These are phyloP conservation scores for Exophiala mesophila DNA, from an alignment of 2,329 filamentous ascomycete species.

Conservation along the genomic window DNA sequence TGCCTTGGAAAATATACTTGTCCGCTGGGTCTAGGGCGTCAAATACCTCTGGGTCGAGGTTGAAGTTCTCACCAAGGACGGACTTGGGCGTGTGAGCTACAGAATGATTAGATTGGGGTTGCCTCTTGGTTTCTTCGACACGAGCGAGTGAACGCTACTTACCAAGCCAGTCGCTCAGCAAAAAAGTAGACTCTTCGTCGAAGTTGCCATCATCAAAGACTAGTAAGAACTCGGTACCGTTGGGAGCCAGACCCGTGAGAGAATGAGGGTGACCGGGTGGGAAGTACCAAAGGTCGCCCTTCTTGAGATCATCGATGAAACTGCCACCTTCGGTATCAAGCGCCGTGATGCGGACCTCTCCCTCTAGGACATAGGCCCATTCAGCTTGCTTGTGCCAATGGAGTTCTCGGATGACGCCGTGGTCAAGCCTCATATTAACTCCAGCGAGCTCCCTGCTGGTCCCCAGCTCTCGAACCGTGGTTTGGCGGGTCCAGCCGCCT, in stretches of 20 bases:
- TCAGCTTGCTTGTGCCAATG: conserved; percentile 80
- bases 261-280: conserved; percentile 72
- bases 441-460: conserved; percentile 61
- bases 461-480: conserved; percentile 38
- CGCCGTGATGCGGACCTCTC: conserved; percentile 65
- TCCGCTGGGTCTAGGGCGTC: conserved; percentile 53
- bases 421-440: conserved; percentile 72
- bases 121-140: too few species aligned
- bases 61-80: conserved; percentile 70
- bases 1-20: conserved; percentile 74
- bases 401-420: conserved; percentile 68
- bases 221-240: conserved; percentile 61
- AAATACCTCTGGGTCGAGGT: conserved; percentile 66
- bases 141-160: too few species aligned
- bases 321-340: conserved; percentile 70
- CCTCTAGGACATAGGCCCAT: conserved; percentile 70
- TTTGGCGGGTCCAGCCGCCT: conserved; percentile 72
- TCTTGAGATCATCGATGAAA: conserved; percentile 70
- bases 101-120: conserved; percentile 3
- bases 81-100: conserved; percentile 65
- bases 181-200: conserved; percentile 63
- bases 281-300: conserved; percentile 79
- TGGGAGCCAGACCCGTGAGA: conserved; percentile 62
- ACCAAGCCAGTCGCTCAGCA: conserved; percentile 65
- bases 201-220: conserved; percentile 59